Evolutionary conservation across 768 basidiomycete genomes (phyloP), one percentile per base, ranked within the genome.

Genomic region (Xerocomellus chrysenteron): DNA sequence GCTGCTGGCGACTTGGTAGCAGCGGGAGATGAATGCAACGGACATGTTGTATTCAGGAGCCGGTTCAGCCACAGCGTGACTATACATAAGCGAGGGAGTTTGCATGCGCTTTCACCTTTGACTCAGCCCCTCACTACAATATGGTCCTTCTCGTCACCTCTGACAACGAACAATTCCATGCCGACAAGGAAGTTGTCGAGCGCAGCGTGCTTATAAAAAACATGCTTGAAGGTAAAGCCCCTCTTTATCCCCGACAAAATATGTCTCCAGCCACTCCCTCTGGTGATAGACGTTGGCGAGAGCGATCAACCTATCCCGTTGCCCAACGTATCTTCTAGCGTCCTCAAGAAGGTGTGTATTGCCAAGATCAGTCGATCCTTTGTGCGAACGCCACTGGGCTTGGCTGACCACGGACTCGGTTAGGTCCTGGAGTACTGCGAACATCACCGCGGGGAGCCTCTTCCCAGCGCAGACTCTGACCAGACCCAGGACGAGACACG

Each of bases 341-440:
- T 96, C 11, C 74, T 96, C 74, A 94, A 92, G 79, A 96, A 96
- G 88, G 94, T 88, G 44, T 51, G 74, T 52, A 19, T 26, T 13
- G 2, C 24, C 7, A 43, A 21, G 45, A 60, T 59, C 48, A 37
- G 44, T 41, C 43, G 8, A 53, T 56, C 47, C 11, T 28, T 26
- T 24, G 13, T 42, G 28, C 12, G 52, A 9, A 21, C 8, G 16
- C 50, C 50, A 36, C 61, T 47, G 12, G 24, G 17, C 54, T 24
- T 14, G 48, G 17, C 36, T 67, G 44, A 61, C 47, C 24, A 47
- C 28, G 11, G 2, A 35, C 39, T 17, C n/a, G 39, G 26, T 16
- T 24, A 99, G 93, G 95, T 98, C 58, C 81, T 99, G 32, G 96
- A 99, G 72, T 99, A 97, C 82, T 98, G 97, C 83, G 95, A 98